Base-by-base conservation (phyloP, 2,329 filamentous ascomycete genomes). In the Talaromyces marneffei region DNA sequence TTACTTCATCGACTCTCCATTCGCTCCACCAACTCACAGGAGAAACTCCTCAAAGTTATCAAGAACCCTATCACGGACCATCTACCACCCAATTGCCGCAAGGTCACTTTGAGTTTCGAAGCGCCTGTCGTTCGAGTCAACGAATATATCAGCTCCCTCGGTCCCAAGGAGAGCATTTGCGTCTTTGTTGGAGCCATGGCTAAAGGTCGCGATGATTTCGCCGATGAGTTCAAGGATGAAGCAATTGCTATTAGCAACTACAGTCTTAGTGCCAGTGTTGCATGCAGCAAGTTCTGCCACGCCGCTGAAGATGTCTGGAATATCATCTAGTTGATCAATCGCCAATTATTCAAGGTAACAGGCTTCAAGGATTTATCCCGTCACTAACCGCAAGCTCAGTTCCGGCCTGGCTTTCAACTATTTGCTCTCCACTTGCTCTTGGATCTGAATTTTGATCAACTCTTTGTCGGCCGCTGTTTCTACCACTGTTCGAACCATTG, bases 201-300 rank as follows among this genome's bases (percentile, higher is more conserved):
- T 63, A 97, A 97, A 80, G 94, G 94, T 18, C 85, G 87, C 59
- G 94, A 99, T 74, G 93, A 91, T 77, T 99, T 99, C 74, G 94
- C 94, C 66, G 94, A 99, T 73, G 85, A 85, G 42, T 91, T 90
- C 77, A 95, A 97, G 71, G 93, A 97, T 73, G 94, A 99, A 79
- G 91, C 95, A 71, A 97, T 99, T 73, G 91, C 90, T 69, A 97
- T 99, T 79, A 97, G 93, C 83, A 96, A 97, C 77, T 99, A 90
- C 83, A 96, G 92, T 72, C 83, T 99, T 65, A 96, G 91, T 72
- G 94, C 94, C 64, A 97, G 93, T 80, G 94, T 99, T 65, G 93
- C 94, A 46, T 99, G 94, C 83, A 97, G 93, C 85, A 99, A 97
- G 78, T 97, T 99, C 82, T 97, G 94, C 78, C 94, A 99, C 77